phyloP scores from a whole-genome alignment of 345 rosid species.

The Ceriops zippeliana region DNA sequence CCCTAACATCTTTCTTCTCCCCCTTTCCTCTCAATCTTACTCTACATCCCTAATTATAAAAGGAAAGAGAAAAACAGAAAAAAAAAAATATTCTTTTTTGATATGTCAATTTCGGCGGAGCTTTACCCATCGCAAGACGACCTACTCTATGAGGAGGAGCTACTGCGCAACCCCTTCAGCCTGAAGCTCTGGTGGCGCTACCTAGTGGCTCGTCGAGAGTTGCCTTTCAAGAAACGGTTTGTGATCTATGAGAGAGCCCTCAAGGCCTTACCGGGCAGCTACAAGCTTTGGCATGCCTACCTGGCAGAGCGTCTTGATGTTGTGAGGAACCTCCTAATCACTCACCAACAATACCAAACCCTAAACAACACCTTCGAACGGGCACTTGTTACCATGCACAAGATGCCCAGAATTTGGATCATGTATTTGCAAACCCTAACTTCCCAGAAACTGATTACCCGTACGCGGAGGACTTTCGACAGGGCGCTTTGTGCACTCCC shows the following conservation, averaged over 20 bases:
- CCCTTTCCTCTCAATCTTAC: no score
- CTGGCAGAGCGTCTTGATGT: constrained; percentile 71
- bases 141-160: constrained; percentile 80
- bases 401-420: constrained; percentile 90
- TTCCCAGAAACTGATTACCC: constrained; percentile 51
- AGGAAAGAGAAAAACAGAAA: no score
- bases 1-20: no score
- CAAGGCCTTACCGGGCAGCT: constrained; percentile 88
- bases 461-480: constrained; percentile 64
- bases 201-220: constrained; percentile 58
- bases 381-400: constrained; percentile 85
- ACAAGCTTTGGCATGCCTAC: constrained; percentile 84
- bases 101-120: constrained; percentile 67
- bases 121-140: constrained; percentile 85
- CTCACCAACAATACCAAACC: constrained; percentile 63
- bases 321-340: constrained; percentile 63
- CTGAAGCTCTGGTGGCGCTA: constrained; percentile 97
- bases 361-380: constrained; percentile 88
- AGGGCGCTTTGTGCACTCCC: constrained; percentile 89
- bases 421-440: constrained; percentile 71
- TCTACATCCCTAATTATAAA: no score
- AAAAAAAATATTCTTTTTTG: no score
- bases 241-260: constrained; percentile 80
- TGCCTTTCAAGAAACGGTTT: constrained; percentile 68
- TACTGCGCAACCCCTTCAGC: constrained; percentile 76